Base-by-base conservation (phyloP, 345 rosid genomes). In the Brassica cretica region DNA sequence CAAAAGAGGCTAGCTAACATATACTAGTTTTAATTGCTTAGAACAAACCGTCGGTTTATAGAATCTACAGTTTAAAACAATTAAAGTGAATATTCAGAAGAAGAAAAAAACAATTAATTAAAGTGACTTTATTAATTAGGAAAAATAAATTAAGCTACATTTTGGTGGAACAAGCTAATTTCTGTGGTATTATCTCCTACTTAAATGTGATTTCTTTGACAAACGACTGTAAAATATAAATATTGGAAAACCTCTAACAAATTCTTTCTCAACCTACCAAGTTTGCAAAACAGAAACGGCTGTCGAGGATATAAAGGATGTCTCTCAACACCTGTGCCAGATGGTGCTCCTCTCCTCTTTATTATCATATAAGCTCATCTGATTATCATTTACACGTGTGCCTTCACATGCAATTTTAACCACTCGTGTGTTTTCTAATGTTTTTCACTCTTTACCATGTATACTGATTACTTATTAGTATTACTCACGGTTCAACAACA, bases 381-480 rank as follows among this genome's bases (percentile, higher is more conserved):
- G 72, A 30, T 75, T 2, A 29, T 44, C 67, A 41, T 16, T 65
- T 69, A 64, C 83, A 75, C 80, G 69, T 75, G 80, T 75, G 64
- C 18, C 33, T 80, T 70, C 73, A 5, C 83, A 80, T 80, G 83
- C 83, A 80, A 6, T 75, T 75, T 80, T 75, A 70, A 80, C 83
- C 73, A 79, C 37, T 79, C 78, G 8, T 73, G 27, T 62, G 60
- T 32, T 53, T 66, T 56, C 74, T 59, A 5, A 5, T 21, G 61
- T 24, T 71, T 69, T 79, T 16, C 68, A 73, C 74, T 78, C 62
- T 71, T 55, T 49, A 49, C 56, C 56, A 49, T 49, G 18, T 49
- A 44, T 12, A 44, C 18, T 49, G 18, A 46, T 49, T 5, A 49
- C 39, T 70, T 25, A 29, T 29, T 29, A 29, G 32, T 30, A 30